Base-by-base conservation (phyloP, 179 eudicot genomes). In the Silene coronaria region DNA sequence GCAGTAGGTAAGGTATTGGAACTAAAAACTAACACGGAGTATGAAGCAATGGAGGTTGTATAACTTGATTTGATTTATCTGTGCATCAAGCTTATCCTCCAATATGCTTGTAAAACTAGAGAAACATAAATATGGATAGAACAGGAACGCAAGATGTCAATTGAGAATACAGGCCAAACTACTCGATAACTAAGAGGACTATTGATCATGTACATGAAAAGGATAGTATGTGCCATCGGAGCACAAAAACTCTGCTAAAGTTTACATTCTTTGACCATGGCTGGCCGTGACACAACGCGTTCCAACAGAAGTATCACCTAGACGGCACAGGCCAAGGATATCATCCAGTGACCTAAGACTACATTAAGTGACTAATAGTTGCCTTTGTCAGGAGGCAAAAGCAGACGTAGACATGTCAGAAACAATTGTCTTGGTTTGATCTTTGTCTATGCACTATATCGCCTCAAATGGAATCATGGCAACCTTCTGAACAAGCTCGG, bases 321-420 rank as follows among this genome's bases (percentile, higher is more conserved):
- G 30, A 24, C 78, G 24, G 72, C 53, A 68, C 62, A 67, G 24
- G 61, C 48, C 66, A 61, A 32, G 27, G 38, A 78, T 9, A 57
- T 13, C 21, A 59, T 48, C n/a, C 57, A 48, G 57, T 2, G 17
- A 48, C 3, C 57, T 14, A 13, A 51, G 5, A 51, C n/a, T 6
- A 9, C 5, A 51, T 34, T 5, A 34, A 3, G 23, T 12, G 28
- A 34, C 45, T 57, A 11, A n/a, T 60, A 0, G 21, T 22, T 14
- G 55, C 55, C 69, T 21, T 34, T 24, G 73, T 45, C 11, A 45
- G 5, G 55, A n/a, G 45, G 38, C 46, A 45, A 59, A 59, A 67
- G 14, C 48, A 17, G 62, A 55, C 11, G 12, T 42, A 46, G 53
- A 11, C 53, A 48, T 51, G 57, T 6, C 48, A 6, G 12, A 42